Evolutionary conservation across 805 yeast species (phyloP).

Genomic region (Isabelozyma heimii): DNA sequence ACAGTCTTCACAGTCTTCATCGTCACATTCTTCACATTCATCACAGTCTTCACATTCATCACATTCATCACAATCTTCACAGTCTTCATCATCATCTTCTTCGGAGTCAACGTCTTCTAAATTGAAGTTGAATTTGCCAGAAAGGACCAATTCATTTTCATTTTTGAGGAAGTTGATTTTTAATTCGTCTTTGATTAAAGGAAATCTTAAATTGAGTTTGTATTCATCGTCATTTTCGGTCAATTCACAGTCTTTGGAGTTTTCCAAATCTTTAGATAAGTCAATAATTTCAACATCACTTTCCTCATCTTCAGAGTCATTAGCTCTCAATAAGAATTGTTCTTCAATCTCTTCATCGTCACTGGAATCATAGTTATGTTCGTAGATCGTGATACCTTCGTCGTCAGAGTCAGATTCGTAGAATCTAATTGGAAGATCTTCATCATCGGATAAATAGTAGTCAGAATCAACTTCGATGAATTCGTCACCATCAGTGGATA

Average conservation of each 20-base stretch:
- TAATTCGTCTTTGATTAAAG: conserved; percentile 38
- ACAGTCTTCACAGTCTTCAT: conserved; percentile 3
- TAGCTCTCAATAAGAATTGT: conserved; percentile 21
- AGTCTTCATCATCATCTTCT: conserved; percentile 7
- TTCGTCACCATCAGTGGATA: conserved; percentile 27
- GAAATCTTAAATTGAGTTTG: conserved; percentile 40
- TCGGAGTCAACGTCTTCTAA: conserved; percentile 16
- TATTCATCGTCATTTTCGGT: conserved; percentile 36
- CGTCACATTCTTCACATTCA: conserved; percentile 14
- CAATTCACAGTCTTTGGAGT: conserved; percentile 44
- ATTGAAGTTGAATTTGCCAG: conserved; percentile 36
- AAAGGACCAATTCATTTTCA: conserved; percentile 40
- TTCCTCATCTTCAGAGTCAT: conserved; percentile 26
- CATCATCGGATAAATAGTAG: conserved; percentile 16
- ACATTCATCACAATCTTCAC: conserved; percentile 6
- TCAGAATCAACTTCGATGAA: conserved; percentile 31
- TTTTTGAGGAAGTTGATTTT: conserved; percentile 37
- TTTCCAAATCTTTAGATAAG: conserved; percentile 38
- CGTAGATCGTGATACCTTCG: conserved; percentile 43
- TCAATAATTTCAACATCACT: conserved; percentile 33
- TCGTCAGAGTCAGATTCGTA: conserved; percentile 23
- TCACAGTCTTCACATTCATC: conserved; percentile 4
- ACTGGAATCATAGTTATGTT: conserved; percentile 34
- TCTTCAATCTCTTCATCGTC: conserved; percentile 33
- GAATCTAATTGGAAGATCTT: conserved; percentile 1